Conservation (phyloP, 768 basidiomycete species). For the Boletus patriciae region DNA sequence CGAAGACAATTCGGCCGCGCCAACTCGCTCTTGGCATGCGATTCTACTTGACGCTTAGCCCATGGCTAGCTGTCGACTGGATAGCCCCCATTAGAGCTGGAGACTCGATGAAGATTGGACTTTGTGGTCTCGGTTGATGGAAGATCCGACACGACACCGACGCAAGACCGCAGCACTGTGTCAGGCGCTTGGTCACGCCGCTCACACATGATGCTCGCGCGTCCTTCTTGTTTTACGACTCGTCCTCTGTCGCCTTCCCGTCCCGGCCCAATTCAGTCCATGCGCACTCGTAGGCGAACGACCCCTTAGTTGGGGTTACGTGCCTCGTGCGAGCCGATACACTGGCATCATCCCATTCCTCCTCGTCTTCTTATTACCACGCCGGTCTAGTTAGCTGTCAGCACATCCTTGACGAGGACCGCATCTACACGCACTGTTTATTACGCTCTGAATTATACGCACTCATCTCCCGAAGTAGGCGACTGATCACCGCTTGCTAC, state of each 20-base stretch:
- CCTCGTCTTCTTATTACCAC: conserved; percentile 19
- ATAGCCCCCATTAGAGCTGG: conserved; percentile 23
- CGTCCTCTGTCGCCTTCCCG: conserved; percentile 39
- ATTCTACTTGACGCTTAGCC: conserved; percentile 37
- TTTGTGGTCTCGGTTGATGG: conserved; percentile 52
- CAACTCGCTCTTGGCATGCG: conserved; percentile 39
- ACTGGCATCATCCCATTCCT: conserved; percentile 51
- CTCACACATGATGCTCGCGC: conserved; percentile 48
- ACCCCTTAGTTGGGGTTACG: conserved; percentile 83
- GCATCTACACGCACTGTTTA: conserved; percentile 39
- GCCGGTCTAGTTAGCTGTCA: conserved; percentile 27
- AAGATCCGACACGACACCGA: conserved; percentile 56
- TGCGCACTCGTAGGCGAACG: conserved; percentile 65
- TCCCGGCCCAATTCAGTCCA: conserved; percentile 56
- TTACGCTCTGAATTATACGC: conserved; percentile 44
- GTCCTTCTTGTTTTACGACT: conserved; percentile 44
- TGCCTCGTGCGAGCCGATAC: conserved; percentile 77
- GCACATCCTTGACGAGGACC: conserved; percentile 27
- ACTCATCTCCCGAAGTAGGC: conserved; percentile 32
- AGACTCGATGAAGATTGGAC: conserved; percentile 53
- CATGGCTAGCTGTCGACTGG: conserved; percentile 38
- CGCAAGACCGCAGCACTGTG: conserved; percentile 67
- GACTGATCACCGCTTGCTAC: conserved; percentile 49
- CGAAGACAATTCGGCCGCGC: conserved; percentile 53
- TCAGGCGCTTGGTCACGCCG: conserved; percentile 52